Percentiles rank a stretch among this genome's conserved stretches.
Conservation (phyloP, 2,329 filamentous ascomycete genomes). For the Pseudogymnoascus sp. region DNA sequence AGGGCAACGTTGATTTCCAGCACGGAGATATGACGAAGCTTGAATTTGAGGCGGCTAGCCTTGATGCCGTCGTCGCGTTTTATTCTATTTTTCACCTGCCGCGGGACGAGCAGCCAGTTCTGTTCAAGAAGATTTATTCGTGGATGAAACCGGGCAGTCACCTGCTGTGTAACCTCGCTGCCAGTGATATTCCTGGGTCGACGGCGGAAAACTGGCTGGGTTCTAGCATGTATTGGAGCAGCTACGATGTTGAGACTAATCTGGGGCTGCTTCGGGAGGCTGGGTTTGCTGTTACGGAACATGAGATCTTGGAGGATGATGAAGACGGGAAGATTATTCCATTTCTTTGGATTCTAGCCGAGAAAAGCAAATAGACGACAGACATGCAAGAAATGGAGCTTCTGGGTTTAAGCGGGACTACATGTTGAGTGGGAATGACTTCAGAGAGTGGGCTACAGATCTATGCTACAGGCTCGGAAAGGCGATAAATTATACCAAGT, state of each 20-base stretch:
- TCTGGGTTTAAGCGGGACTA: background rate
- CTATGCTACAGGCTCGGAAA: no score
- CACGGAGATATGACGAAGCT: constrained; percentile 38
- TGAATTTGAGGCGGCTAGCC: constrained; percentile 25
- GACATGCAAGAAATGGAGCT: background rate
- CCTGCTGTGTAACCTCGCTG: constrained; percentile 34
- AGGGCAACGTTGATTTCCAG: constrained; percentile 10
- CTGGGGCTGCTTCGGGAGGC: background rate
- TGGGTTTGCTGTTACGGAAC: constrained; percentile 8
- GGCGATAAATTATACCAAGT: background rate
- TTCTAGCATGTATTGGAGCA: constrained; percentile 14
- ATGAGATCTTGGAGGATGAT: constrained; percentile 11
- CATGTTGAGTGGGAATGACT: no score
- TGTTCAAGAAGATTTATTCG: constrained; percentile 30
- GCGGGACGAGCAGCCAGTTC: constrained; percentile 32
- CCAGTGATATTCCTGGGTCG: constrained; percentile 16
- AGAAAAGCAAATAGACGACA: constrained; percentile 4
- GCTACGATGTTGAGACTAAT: constrained; percentile 10
- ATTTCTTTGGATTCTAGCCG: constrained; percentile 13
- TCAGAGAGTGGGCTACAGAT: no score
- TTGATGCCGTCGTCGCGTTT: constrained; percentile 37
- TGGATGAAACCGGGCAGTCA: constrained; percentile 39
- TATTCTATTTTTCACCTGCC: constrained; percentile 41
- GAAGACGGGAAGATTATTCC: constrained; percentile 11
- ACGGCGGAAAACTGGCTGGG: constrained; percentile 29